Percentiles rank a stretch among this genome's conserved stretches.
Evolutionary conservation across 1,139 yeast species (phyloP).

Genomic region (Scheffersomyces segobiensis): DNA sequence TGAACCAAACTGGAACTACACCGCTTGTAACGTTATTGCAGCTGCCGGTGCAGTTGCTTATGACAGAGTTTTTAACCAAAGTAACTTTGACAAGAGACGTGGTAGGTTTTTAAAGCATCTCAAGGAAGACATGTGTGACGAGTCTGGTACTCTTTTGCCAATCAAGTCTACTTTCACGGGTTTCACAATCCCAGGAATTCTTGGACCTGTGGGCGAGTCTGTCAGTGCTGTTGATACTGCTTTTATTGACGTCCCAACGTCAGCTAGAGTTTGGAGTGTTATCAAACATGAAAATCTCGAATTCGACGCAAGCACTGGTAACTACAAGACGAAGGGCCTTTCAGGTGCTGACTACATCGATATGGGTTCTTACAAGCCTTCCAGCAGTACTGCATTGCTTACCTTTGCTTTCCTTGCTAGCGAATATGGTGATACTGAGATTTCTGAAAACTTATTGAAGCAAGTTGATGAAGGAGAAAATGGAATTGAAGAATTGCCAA

Average conservation of each 20-base stretch:
- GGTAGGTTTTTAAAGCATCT: conserved; percentile 3
- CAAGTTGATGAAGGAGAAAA: conserved; percentile 4
- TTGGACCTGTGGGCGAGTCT: conserved; percentile 5
- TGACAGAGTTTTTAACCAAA: conserved; percentile 5
- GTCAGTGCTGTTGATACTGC: conserved; percentile 5
- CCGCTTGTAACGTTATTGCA: conserved; percentile 5
- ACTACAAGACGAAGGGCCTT: conserved; percentile 3
- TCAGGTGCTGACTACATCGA: conserved; percentile 6
- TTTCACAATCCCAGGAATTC: conserved; percentile 6
- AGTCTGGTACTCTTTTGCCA: conserved; percentile 5
- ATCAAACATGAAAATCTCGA: not conserved
- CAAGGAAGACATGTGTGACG: conserved; percentile 6
- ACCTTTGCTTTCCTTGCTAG: conserved; percentile 5
- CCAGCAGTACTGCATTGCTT: conserved; percentile 4
- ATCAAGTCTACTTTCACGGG: conserved; percentile 7
- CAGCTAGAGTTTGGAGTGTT: not conserved
- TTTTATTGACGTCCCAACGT: conserved; percentile 2
- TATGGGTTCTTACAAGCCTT: conserved; percentile 5
- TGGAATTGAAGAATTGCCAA: conserved; percentile 6
- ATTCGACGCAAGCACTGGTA: conserved; percentile 2
- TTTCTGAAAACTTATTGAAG: conserved; percentile 5
- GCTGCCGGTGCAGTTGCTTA: conserved; percentile 6
- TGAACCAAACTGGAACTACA: conserved; percentile 5
- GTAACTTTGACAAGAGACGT: conserved; percentile 5
- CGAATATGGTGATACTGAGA: conserved; percentile 4